Conservation (phyloP, 768 basidiomycete genomes). For the Phallus indusiatus region DNA sequence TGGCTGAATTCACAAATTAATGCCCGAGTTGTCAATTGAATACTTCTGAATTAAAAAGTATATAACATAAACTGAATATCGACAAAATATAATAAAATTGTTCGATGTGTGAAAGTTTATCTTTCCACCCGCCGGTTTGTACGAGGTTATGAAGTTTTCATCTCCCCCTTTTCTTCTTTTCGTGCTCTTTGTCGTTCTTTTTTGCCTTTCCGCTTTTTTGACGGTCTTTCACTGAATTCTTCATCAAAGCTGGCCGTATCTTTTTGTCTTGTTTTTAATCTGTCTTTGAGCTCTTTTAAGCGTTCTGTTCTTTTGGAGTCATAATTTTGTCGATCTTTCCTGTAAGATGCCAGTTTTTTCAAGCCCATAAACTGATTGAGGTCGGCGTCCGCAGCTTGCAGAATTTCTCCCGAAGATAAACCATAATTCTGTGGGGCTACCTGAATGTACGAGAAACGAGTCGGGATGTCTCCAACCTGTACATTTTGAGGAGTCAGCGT, state of each 20-base stretch:
- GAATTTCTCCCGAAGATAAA: constrained; percentile 76
- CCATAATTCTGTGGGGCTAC: constrained; percentile 53
- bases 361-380: constrained; percentile 86
- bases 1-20: no score
- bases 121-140: no score
- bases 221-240: constrained; percentile 17
- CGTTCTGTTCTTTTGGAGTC: constrained; percentile 54
- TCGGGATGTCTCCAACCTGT: constrained; percentile 83
- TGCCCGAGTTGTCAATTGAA: no score
- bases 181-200: neutral
- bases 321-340: constrained; percentile 50
- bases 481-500: constrained; percentile 4
- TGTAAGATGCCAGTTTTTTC: constrained; percentile 89
- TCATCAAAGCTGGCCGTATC: neutral
- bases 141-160: neutral
- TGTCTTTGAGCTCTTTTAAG: constrained; percentile 63
- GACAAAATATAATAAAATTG: no score
- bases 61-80: no score
- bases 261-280: constrained; percentile 29
- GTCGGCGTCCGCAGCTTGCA: constrained; percentile 86
- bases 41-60: no score
- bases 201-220: constrained; percentile 10
- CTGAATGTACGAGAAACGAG: constrained; percentile 86
- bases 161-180: neutral
- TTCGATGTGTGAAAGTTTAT: no score